Evolutionary conservation across 306 rosid genomes (phyloP).

Genomic region (Inga laurina): DNA sequence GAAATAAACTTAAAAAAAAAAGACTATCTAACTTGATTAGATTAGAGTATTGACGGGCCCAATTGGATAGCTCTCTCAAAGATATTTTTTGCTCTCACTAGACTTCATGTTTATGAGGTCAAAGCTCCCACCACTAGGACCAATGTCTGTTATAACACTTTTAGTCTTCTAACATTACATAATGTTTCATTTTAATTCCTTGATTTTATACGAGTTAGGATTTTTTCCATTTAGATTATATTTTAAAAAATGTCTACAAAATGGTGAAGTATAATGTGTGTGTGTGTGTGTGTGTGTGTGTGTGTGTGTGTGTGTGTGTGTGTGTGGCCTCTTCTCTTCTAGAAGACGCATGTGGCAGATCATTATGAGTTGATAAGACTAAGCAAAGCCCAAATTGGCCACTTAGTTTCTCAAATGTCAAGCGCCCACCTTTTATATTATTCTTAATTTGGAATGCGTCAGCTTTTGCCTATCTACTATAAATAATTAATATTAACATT

Average conservation of each 20-base stretch:
- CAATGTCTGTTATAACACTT: no score
- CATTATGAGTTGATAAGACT: neutral
- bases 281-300: neutral
- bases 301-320: no score
- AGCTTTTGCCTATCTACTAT: neutral
- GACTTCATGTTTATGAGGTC: no score
- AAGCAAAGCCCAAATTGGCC: neutral
- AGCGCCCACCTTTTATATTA: neutral
- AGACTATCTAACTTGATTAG: no score
- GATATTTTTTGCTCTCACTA: no score
- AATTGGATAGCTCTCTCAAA: no score
- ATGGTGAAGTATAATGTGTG: neutral
- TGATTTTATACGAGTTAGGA: no score
- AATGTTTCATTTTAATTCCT: no score
- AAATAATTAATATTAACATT: neutral
- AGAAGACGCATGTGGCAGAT: constrained; percentile 2
- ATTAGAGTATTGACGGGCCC: no score
- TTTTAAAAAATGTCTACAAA: neutral
- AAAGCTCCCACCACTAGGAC: no score
- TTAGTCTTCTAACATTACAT: no score
- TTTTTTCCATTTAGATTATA: neutral
- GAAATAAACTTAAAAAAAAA: no score
- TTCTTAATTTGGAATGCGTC: neutral
- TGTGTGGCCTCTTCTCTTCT: neutral
- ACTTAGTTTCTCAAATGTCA: constrained; percentile 9